Evolutionary conservation across 2,329 filamentous ascomycete species (phyloP).

Genomic region (Alternaria hordeiaustralica): DNA sequence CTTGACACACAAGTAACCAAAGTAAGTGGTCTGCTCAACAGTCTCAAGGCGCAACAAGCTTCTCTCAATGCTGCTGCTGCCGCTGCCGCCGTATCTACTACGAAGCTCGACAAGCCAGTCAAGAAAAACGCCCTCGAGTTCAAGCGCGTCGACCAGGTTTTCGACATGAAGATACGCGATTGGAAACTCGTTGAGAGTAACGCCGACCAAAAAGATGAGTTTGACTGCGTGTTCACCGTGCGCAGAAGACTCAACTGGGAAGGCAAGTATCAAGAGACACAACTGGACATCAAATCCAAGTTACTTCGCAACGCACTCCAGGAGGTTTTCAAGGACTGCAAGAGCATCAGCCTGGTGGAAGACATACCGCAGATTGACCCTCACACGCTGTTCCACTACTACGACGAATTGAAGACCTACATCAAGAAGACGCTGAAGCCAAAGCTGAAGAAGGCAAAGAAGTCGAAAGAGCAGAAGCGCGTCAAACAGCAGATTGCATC

Average conservation of each 20-base stretch:
- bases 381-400: slow-evolving; percentile 64
- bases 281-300: slow-evolving; percentile 87
- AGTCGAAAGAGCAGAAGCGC: slow-evolving; percentile 66
- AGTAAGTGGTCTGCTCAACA: slow-evolving; percentile 16
- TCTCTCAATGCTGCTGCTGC: slow-evolving; percentile 10
- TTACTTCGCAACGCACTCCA: slow-evolving; percentile 73
- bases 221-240: slow-evolving; percentile 80
- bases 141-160: slow-evolving; percentile 71
- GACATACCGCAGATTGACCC: slow-evolving; percentile 71
- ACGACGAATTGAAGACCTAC: slow-evolving; percentile 74
- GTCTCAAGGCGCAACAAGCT: slow-evolving; percentile 24
- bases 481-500: slow-evolving; percentile 66
- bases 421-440: slow-evolving; percentile 69
- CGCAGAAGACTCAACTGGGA: slow-evolving; percentile 84
- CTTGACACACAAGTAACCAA: slow-evolving; percentile 23
- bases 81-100: slow-evolving; percentile 13
- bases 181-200: slow-evolving; percentile 73
- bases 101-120: slow-evolving; percentile 24
- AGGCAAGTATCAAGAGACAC: slow-evolving; percentile 75
- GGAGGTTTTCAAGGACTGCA: slow-evolving; percentile 76
- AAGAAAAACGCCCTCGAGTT: slow-evolving; percentile 62
- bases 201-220: slow-evolving; percentile 70
- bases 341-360: slow-evolving; percentile 79
- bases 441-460: slow-evolving; percentile 63
- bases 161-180: slow-evolving; percentile 56